Base-by-base conservation (phyloP, 371 early-diverging fungal genomes). In the Mortierella polycephala region DNA sequence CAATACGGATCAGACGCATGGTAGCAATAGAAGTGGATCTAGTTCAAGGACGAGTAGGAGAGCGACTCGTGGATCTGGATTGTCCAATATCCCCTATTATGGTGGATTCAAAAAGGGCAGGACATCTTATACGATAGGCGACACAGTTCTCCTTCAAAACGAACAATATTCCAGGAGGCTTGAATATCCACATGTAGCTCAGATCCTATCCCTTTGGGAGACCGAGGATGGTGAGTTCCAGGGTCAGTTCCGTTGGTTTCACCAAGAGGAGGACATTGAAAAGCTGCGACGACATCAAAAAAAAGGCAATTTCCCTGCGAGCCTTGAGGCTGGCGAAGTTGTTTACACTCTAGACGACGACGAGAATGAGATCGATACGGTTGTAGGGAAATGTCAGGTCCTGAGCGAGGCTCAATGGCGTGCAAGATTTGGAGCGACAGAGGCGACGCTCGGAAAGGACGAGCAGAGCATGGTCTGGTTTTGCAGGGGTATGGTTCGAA, bases 281-380 rank as follows among this genome's bases (percentile, higher is more conserved):
- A 66, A 55, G 14, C 49, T 80, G 11, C 40, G 65, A 13, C 47
- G 58, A 18, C 65, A 67, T 64, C 74, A 71, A 40, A 52, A 60
- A 0, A 70, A 59, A 4, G 75, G 75, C 12, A 75, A 74, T 45
- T 74, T 63, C 5, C 81, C 75, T 20, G 71, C 67, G 8, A n/a
- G 39, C 5, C 54, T 81, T 5, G 83, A 77, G 41, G 41, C 57
- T 0, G 68, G 68, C 23, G 84, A 84, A 56, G 65, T 84, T 52
- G 83, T 83, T 9, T 86, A 83, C 42, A 79, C 85, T 4, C 81
- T 83, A 30, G 84, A 84, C 16, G 84, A 84, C n/a, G 86, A 85
- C 51, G 50, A 82, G 61, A 76, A 85, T 44, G 71, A 69, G 6
- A 69, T 82, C 39, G 79, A 64, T 21, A 83, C 81, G 45, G 81